Percentiles rank a stretch among this genome's conserved stretches.
Evolutionary conservation across 768 basidiomycete species (phyloP).

Genomic region (Termitomyces sp.): DNA sequence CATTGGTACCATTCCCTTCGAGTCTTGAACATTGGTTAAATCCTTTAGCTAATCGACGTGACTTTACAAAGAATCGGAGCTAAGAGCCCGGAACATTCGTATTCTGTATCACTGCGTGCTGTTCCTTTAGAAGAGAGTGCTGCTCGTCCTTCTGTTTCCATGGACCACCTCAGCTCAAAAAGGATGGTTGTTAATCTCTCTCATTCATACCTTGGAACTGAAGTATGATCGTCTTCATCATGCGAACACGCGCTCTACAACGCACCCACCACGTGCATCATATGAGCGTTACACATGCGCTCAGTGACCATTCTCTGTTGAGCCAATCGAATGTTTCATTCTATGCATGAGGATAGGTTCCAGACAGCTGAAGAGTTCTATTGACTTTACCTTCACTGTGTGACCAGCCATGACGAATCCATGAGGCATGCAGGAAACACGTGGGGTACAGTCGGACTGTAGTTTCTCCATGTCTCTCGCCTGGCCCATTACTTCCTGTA

Average conservation of each 20-base stretch:
- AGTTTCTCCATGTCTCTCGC: neutral
- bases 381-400: constrained; percentile 3
- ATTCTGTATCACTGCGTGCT: neutral
- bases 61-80: too few species aligned
- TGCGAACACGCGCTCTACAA: constrained; percentile 8
- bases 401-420: constrained; percentile 13
- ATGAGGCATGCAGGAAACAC: constrained; percentile 9
- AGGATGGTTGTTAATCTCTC: neutral
- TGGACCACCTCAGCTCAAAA: neutral
- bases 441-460: neutral
- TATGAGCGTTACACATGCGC: constrained; percentile 5
- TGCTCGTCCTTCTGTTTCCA: too few species aligned
- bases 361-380: neutral
- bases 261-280: constrained; percentile 16
- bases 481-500: neutral
- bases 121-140: neutral
- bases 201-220: neutral
- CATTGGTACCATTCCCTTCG: neutral
- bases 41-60: neutral
- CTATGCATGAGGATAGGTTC: neutral
- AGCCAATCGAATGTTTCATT: neutral
- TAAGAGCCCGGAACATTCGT: neutral
- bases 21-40: neutral
- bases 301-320: neutral
- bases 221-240: neutral